Evolutionary conservation across 1,284 basidiomycete genomes (phyloP).

Genomic region (Trametes pubescens): DNA sequence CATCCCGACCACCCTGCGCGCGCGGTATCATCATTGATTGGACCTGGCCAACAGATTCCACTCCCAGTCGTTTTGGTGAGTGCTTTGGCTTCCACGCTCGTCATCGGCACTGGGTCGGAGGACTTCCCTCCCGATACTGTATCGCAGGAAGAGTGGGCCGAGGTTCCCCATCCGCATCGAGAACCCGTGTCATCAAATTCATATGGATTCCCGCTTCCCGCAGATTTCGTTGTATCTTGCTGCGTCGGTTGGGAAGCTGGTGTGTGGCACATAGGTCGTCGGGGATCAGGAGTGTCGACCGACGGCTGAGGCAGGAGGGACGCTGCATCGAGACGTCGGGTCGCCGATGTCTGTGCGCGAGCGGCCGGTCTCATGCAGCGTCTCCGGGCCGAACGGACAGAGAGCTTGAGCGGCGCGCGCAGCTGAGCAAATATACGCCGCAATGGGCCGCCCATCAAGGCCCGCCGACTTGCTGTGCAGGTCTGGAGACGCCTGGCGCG

Average conservation of each 20-base stretch:
- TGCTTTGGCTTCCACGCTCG: conserved; percentile 7
- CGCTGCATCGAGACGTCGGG: neutral
- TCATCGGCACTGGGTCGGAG: neutral
- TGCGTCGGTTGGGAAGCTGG: neutral
- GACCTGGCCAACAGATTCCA: conserved; percentile 18
- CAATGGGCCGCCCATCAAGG: conserved; percentile 12
- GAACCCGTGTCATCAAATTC: conserved; percentile 19
- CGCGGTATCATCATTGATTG: conserved; percentile 22
- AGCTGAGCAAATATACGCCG: conserved; percentile 5
- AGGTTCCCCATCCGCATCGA: conserved; percentile 11
- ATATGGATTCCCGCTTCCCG: neutral
- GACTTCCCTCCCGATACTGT: conserved; percentile 4
- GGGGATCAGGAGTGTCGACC: neutral
- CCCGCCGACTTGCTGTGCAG: conserved; percentile 22
- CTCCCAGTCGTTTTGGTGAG: neutral
- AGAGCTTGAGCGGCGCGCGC: conserved; percentile 5
- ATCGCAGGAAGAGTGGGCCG: conserved; percentile 7
- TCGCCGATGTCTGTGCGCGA: neutral
- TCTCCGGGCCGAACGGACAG: neutral
- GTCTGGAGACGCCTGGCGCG: conserved; percentile 14
- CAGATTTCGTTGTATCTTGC: conserved; percentile 8
- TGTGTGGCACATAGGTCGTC: neutral
- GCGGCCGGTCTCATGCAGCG: conserved; percentile 2
- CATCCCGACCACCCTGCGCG: neutral
- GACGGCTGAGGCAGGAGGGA: neutral